These are phyloP conservation scores for Colletotrichum lindemuthianum DNA, from an alignment of 2,329 filamentous ascomycete genomes.

Conservation along the genomic window DNA sequence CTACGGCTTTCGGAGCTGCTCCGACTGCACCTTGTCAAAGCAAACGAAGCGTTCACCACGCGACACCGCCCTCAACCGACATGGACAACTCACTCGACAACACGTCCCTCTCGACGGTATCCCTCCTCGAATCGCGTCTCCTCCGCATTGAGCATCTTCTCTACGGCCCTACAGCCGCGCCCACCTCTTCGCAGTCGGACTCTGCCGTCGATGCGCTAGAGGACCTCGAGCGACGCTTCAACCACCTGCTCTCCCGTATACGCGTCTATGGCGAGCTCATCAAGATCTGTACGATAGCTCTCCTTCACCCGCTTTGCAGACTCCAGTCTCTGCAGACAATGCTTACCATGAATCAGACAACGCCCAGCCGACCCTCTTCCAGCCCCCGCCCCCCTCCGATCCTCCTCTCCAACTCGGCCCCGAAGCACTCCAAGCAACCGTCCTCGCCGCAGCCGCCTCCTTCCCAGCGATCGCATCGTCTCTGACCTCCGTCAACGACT, in stretches of 20 bases:
- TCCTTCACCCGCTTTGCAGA: constrained; percentile 3
- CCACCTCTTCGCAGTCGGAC: constrained; percentile 47
- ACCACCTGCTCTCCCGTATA: constrained; percentile 58
- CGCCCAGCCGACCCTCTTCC: constrained; percentile 65
- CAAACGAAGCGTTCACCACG: not conserved
- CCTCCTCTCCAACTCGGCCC: constrained; percentile 62
- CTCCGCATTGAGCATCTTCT: constrained; percentile 68
- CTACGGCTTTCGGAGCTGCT: too few relatives aligned
- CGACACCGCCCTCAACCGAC: not conserved
- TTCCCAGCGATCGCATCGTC: constrained; percentile 67
- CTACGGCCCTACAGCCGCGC: constrained; percentile 55
- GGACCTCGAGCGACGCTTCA: constrained; percentile 65
- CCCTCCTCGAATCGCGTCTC: constrained; percentile 67
- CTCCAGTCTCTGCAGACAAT: not conserved
- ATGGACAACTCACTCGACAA: constrained; percentile 57
- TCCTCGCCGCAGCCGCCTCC: constrained; percentile 65
- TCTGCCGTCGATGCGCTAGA: constrained; percentile 57
- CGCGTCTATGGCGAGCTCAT: constrained; percentile 69
- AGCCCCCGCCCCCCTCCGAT: constrained; percentile 54
- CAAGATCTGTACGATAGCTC: constrained; percentile 62
- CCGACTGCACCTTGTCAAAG: not conserved
- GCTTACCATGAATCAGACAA: constrained; percentile 53
- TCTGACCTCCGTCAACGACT: constrained; percentile 66
- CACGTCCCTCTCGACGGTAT: constrained; percentile 65
- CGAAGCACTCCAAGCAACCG: constrained; percentile 62